phyloP scores from a whole-genome alignment of 768 basidiomycete genomes.

The Mycena haematopus region DNA sequence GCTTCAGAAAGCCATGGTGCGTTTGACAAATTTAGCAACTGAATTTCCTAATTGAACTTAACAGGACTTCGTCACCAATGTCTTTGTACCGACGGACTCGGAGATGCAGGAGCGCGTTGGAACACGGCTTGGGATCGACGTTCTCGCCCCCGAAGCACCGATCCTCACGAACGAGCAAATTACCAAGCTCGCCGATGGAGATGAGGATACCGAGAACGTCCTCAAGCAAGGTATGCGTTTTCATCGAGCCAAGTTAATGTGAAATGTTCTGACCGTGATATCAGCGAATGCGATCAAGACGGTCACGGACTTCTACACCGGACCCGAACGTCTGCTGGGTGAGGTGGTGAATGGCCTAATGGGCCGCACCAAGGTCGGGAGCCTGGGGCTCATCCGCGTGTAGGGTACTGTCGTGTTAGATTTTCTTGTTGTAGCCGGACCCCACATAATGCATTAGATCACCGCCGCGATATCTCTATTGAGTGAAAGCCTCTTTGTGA shows the following conservation, averaged over 20 bases:
- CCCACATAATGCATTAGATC: too few relatives aligned
- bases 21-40: not conserved
- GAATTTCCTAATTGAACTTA: not conserved
- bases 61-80: conserved; percentile 30
- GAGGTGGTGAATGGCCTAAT: conserved; percentile 19
- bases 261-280: not conserved
- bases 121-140: conserved; percentile 34
- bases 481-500: too few relatives aligned
- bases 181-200: conserved; percentile 20
- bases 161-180: conserved; percentile 36
- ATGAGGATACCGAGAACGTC: conserved; percentile 29
- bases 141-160: conserved; percentile 32
- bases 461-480: too few relatives aligned
- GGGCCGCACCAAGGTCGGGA: conserved; percentile 15
- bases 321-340: conserved; percentile 24
- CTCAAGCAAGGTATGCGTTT: conserved; percentile 21
- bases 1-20: conserved; percentile 50
- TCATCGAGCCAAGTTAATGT: not conserved
- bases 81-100: conserved; percentile 37
- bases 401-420: too few relatives aligned
- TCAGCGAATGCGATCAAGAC: conserved; percentile 23
- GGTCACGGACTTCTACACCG: conserved; percentile 24
- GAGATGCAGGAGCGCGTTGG: conserved; percentile 36
- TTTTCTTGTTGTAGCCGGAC: too few relatives aligned
- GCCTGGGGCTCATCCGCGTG: conserved; percentile 15